Evolutionary conservation across 1,284 basidiomycete genomes (phyloP).

Genomic region (Pulveroboletus sp.): DNA sequence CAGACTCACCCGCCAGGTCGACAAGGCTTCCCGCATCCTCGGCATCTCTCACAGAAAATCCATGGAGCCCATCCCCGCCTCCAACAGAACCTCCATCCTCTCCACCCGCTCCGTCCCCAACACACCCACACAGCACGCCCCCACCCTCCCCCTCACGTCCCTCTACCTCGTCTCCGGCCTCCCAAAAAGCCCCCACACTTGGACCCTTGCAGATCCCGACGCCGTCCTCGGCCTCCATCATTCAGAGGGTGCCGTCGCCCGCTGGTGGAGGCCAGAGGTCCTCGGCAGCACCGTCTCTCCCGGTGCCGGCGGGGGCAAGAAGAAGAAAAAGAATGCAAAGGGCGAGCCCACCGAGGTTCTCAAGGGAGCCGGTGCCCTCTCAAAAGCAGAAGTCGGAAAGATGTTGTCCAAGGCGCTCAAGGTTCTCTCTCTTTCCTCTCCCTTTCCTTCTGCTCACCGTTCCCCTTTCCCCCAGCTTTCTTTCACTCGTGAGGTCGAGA

Average conservation of each 20-base stretch:
- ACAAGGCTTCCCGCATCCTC: slow-evolving; percentile 72
- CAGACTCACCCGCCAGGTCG: slow-evolving; percentile 26
- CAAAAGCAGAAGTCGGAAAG: slow-evolving; percentile 82
- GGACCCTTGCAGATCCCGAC: slow-evolving; percentile 92
- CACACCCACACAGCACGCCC: slow-evolving; percentile 50
- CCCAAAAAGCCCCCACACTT: slow-evolving; percentile 85
- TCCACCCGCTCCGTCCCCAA: slow-evolving; percentile 74
- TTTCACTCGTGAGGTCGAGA: slow-evolving; percentile 91
- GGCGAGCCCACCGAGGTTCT: slow-evolving; percentile 62
- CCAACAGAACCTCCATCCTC: slow-evolving; percentile 70
- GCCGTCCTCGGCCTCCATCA: slow-evolving; percentile 83
- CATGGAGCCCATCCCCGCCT: slow-evolving; percentile 81
- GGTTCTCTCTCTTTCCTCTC: slow-evolving; percentile 42
- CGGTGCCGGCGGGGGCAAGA: slow-evolving; percentile 60
- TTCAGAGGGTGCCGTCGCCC: slow-evolving; percentile 82
- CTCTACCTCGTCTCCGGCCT: slow-evolving; percentile 84
- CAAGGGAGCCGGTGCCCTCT: slow-evolving; percentile 72
- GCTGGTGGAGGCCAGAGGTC: slow-evolving; percentile 95
- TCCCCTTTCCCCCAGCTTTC: slow-evolving; percentile 57
- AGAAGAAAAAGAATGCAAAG: slow-evolving; percentile 63
- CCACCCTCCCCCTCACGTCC: slow-evolving; percentile 73
- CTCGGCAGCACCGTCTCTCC: slow-evolving; percentile 86
- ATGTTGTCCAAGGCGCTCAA: slow-evolving; percentile 91
- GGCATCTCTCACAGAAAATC: slow-evolving; percentile 70
- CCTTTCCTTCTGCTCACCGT: slow-evolving; percentile 6